Evolutionary conservation across 805 yeast genomes (phyloP), one percentile per base, ranked within the genome.

Genomic region (Yamadazyma laniorum): DNA sequence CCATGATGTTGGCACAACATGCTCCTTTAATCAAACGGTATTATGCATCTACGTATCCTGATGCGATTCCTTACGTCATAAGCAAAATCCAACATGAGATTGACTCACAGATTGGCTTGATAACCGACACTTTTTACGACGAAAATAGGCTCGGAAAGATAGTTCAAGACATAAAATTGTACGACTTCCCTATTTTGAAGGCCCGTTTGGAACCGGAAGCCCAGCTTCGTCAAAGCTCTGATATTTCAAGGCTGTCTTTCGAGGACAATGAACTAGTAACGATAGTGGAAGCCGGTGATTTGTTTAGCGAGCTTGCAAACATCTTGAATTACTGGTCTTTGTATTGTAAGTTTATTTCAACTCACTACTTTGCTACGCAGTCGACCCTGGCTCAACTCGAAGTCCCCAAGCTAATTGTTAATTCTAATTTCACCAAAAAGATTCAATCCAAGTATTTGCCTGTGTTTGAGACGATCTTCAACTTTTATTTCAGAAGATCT

Each of bases 31-130:
- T 93, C 18, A 75, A 73, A 29, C 72, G 71, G 34, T 83, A 81
- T 54, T 93, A 93, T 54, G 50, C 54, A 4, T 44, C 48, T 3
- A 53, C 64, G 0, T 95, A 91, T 14, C 63, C 65, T 2, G 45
- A 63, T 7, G 80, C 81, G 12, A 80, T 90, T 70, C 63, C 73
- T 3, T 72, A 72, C 23, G 89, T 91, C 7, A 72, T 90, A 49
- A 77, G 75, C 14, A 76, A 77, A 34, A 82, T 93, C 22, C 95
- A 91, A 60, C 68, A 76, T 34, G 99, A 93, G 55, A 82, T 93
- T 21, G 99, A 93, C 55, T 71, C 90, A n/a, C 99, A 93, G 55
- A 82, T 91, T 18, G 95, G 95, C 5, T 67, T 93, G 30, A 85
- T 93, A 3, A 70, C 85, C 38, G 98, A 91, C 58, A 85, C 93